Percentiles rank a stretch among this genome's conserved stretches.
Evolutionary conservation across 2,329 filamentous ascomycete genomes (phyloP).

Genomic region (Cercospora berteroae): DNA sequence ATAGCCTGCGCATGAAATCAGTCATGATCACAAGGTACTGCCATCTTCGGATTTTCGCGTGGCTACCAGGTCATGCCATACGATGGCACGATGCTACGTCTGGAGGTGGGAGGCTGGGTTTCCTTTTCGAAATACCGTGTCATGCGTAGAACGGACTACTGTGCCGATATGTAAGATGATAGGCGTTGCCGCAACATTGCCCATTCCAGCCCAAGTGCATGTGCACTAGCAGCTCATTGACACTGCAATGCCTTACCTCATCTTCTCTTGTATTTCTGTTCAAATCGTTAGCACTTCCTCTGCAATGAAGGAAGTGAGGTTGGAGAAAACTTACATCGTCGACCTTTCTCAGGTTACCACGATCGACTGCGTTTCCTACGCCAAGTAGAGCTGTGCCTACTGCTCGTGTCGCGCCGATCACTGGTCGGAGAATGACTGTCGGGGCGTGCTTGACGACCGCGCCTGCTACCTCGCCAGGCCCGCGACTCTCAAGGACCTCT

Average conservation of each 20-base stretch:
- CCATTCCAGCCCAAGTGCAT: background rate
- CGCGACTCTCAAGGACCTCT: constrained; percentile 83
- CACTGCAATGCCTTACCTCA: constrained; percentile 1
- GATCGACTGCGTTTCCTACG: constrained; percentile 87
- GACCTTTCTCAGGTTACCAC: constrained; percentile 72
- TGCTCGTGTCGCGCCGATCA: constrained; percentile 84
- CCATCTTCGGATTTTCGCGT: too few species aligned
- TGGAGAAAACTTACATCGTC: constrained; percentile 75
- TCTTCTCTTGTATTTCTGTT: constrained; percentile 38
- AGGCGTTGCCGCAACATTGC: background rate
- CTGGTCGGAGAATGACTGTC: constrained; percentile 88
- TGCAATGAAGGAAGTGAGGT: background rate
- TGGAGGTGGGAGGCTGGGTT: background rate
- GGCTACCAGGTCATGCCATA: background rate
- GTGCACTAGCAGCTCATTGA: background rate
- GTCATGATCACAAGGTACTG: too few species aligned
- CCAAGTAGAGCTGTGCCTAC: constrained; percentile 87
- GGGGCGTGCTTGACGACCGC: constrained; percentile 79
- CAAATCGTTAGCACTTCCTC: constrained; percentile 20
- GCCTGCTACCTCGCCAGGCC: constrained; percentile 73
- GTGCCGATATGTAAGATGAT: background rate
- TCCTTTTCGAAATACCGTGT: background rate
- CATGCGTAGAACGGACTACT: background rate
- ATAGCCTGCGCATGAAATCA: too few species aligned
- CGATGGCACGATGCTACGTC: background rate